Evolutionary conservation across 495 filamentous ascomycete genomes (phyloP), one percentile per base, ranked within the genome.

Genomic region (Xylaria acuta): DNA sequence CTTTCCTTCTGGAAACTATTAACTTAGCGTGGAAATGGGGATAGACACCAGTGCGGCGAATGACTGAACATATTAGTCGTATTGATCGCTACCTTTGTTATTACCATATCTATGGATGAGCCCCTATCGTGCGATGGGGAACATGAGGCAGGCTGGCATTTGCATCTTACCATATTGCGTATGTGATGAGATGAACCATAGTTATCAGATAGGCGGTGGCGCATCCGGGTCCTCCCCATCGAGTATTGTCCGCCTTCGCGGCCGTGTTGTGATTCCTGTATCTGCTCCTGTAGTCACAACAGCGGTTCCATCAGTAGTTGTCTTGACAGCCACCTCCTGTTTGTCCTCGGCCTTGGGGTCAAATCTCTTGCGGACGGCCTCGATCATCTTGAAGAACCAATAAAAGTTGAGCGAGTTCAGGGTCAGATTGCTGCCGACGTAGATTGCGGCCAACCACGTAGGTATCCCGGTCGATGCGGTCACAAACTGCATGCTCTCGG

Each of bases 321-420:
- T 72, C 53, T 64, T 76, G 43, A 73, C 74, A 65, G 80, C 75
- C 20, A 74, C 38, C 9, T 59, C 40, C 36, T 60, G 14, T 30
- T 67, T 60, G 16, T 11, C 22, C 45, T 73, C 70, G 34, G 20
- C 69, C 65, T 32, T 68, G n/a, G 89, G 86, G n/a, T 91, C 88
- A 80, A 99, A 99, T 30, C 96, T 87, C 85, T 96, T 97, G 72
- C 91, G 84, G 20, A 99, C 91, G 32, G 96, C 93, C 73, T 92
- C 88, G 71, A 99, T 93, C 96, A 99, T 99, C 87, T 95, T 96
- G 71, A 90, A 90, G 81, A 97, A 98, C 96, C 96, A 99, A 84
- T 90, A 95, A 80, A 94, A 94, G 82, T 99, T 99, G 59, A 99
- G 84, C 63, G 87, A 84, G 82, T 97, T 98, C 20, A 99, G 85